Conservation (phyloP, 345 rosid species). For the Populus euphratica region DNA sequence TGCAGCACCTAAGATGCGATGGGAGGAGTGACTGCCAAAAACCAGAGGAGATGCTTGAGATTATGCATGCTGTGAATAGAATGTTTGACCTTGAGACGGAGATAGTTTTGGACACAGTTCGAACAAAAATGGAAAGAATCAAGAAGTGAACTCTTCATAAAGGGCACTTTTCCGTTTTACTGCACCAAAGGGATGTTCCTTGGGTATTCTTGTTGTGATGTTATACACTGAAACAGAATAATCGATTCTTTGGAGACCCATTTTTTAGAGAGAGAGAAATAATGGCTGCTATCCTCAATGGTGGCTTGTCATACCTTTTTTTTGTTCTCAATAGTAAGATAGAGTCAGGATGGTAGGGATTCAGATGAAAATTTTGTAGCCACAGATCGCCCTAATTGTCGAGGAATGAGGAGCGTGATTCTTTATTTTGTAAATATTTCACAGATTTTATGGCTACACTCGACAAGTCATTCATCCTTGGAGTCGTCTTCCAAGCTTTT, state of each 20-base stretch:
- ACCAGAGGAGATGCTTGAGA: conserved; percentile 18
- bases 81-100: conserved; percentile 24
- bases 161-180: neutral
- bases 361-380: neutral
- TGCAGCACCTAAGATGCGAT: conserved; percentile 27
- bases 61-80: conserved; percentile 22
- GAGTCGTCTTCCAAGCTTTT: too few species aligned
- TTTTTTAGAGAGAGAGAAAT: neutral
- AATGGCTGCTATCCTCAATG: neutral
- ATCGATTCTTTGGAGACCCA: neutral
- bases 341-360: neutral
- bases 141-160: conserved; percentile 10
- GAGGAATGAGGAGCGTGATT: neutral
- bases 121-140: conserved; percentile 16
- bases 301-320: neutral
- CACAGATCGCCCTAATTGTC: neutral
- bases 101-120: conserved; percentile 15
- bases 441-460: neutral
- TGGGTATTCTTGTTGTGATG: neutral
- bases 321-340: neutral
- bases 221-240: neutral
- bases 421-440: neutral
- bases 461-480: neutral
- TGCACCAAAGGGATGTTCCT: neutral
- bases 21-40: conserved; percentile 17